A percentile compares a stretch with the other conserved stretches of the same genome.
phyloP scores from a whole-genome alignment of 805 yeast genomes.

The Nakazawaea wyomingensis region DNA sequence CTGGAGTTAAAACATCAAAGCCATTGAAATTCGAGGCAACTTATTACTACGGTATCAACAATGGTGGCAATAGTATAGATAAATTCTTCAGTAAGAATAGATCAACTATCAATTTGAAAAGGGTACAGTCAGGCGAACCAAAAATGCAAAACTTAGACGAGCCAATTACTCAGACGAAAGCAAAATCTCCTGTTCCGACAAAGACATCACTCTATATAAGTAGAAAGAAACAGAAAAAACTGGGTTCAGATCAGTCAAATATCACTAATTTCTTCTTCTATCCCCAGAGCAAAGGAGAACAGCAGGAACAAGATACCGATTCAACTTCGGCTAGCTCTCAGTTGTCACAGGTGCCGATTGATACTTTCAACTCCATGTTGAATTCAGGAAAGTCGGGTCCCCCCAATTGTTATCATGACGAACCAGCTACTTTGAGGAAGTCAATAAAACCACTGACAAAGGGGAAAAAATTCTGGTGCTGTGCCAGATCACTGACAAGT shows the following conservation, averaged over 20 bases:
- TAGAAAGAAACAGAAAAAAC: slow-evolving; percentile 11
- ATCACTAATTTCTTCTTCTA: slow-evolving; percentile 13
- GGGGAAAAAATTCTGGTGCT: slow-evolving; percentile 53
- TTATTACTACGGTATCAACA: slow-evolving; percentile 35
- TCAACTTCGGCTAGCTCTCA: no score
- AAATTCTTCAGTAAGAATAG: slow-evolving; percentile 21
- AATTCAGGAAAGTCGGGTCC: slow-evolving; percentile 13
- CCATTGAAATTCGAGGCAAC: slow-evolving; percentile 45
- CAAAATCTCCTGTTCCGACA: slow-evolving; percentile 3
- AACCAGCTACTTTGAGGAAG: slow-evolving; percentile 39
- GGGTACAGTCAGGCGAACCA: neutral
- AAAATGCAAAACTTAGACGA: no score
- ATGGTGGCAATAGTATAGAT: slow-evolving; percentile 23
- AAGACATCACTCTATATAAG: slow-evolving; percentile 15
- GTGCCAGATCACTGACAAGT: slow-evolving; percentile 29
- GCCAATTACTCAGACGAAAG: no score
- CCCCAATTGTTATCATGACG: slow-evolving; percentile 45
- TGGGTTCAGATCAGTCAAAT: neutral
- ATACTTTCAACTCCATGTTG: slow-evolving; percentile 20
- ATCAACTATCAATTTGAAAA: neutral
- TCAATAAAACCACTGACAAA: slow-evolving; percentile 33
- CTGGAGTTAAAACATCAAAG: slow-evolving; percentile 20
- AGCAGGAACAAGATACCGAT: no score
- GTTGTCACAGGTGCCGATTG: slow-evolving; percentile 13
- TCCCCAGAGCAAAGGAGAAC: neutral